These are phyloP conservation scores for Rhododendron simsii DNA, from an alignment of 148 eudicot species.

Conservation along the genomic window DNA sequence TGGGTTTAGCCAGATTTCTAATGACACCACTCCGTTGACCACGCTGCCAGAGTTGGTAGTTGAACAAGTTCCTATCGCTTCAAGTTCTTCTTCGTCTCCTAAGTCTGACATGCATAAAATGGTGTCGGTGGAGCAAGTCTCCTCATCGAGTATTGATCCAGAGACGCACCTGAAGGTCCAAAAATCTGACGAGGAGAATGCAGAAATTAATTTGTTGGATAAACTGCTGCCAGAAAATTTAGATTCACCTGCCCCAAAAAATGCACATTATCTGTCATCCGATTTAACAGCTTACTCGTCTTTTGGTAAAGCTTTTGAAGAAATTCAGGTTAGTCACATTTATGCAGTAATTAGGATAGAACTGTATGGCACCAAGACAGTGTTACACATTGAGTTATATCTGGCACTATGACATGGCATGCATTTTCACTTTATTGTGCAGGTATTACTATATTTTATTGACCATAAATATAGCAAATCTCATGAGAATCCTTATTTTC, in stretches of 20 bases:
- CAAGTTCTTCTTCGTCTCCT: conserved; percentile 25
- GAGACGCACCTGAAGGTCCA: conserved; percentile 2
- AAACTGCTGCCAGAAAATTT: conserved; percentile 4
- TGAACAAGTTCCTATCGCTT: conserved; percentile 12
- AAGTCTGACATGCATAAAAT: conserved; percentile 16
- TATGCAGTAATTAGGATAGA: background rate
- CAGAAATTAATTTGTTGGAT: background rate
- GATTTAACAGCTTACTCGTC: background rate
- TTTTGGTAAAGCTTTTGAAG: background rate
- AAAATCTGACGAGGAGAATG: conserved; percentile 2
- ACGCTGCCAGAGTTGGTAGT: conserved; percentile 3
- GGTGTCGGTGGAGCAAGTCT: conserved; percentile 8
- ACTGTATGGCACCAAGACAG: background rate
- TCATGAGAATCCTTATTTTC: background rate
- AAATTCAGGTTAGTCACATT: background rate
- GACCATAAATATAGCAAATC: background rate
- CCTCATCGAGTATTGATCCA: conserved; percentile 1
- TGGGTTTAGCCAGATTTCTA: conserved; percentile 1
- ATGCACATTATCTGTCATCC: background rate
- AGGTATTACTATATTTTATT: background rate
- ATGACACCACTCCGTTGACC: background rate
- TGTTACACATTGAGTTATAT: background rate
- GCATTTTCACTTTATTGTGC: background rate
- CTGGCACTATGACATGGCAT: background rate
- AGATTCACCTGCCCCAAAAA: background rate